Conservation (phyloP, 129 eudicot genomes). For the Saussurea involucrata region DNA sequence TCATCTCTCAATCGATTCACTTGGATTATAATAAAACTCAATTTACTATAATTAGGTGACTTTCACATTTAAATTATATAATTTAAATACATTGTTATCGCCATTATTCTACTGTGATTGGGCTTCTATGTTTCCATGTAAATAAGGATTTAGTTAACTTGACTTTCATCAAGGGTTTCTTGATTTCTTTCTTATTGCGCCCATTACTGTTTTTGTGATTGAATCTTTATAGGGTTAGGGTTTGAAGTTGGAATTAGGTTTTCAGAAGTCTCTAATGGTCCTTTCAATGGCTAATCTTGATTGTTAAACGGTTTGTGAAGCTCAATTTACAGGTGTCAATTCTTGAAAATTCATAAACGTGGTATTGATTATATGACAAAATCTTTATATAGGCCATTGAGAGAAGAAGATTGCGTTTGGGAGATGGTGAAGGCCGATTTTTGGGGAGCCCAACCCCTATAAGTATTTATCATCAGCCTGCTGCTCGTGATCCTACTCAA, state of each 20-base stretch:
- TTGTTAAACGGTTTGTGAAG: not conserved
- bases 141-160: not conserved
- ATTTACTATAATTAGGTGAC: too few relatives aligned
- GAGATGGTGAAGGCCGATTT: conserved; percentile 45
- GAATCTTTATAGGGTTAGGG: not conserved
- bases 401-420: conserved; percentile 61
- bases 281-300: not conserved
- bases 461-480: conserved; percentile 24
- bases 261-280: not conserved
- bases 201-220: not conserved
- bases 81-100: too few relatives aligned
- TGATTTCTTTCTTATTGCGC: conserved; percentile 3
- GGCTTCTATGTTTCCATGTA: not conserved
- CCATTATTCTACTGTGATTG: too few relatives aligned
- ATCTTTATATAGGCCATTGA: conserved; percentile 55
- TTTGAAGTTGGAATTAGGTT: not conserved
- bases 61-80: too few relatives aligned
- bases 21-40: too few relatives aligned
- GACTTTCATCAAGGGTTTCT: not conserved
- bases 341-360: not conserved
- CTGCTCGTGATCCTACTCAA: conserved; percentile 28
- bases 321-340: not conserved
- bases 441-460: conserved; percentile 42
- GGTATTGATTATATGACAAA: conserved; percentile 1
- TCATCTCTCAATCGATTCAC: too few relatives aligned